A percentile compares a stretch with the other conserved stretches of the same genome.
Evolutionary conservation across 2,329 filamentous ascomycete species (phyloP).

Genomic region (Xylaria sp.): DNA sequence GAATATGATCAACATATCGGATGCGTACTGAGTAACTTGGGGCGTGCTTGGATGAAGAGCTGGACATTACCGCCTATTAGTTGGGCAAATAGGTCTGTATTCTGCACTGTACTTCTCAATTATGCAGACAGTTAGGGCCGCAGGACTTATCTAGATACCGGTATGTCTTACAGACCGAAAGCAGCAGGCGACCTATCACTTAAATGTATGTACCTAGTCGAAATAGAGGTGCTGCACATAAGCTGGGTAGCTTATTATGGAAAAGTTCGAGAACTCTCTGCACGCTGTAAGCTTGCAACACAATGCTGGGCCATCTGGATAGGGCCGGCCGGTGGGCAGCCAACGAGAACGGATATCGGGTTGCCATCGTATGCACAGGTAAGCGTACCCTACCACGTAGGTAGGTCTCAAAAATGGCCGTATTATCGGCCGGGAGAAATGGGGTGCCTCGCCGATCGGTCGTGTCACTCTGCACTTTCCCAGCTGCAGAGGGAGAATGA

Average conservation of each 20-base stretch:
- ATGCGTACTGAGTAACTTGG: too few species aligned
- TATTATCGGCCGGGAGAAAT: neutral
- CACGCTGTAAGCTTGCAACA: neutral
- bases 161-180: conserved; percentile 2
- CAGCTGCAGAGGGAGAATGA: neutral
- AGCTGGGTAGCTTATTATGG: conserved; percentile 3
- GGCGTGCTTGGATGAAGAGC: too few species aligned
- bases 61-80: neutral
- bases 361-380: conserved; percentile 8
- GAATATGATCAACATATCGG: neutral
- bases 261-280: conserved; percentile 5
- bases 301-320: neutral
- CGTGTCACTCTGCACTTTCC: conserved; percentile 6
- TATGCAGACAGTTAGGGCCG: neutral
- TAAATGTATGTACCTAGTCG: neutral
- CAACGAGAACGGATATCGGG: conserved; percentile 10
- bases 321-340: neutral
- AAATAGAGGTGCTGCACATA: neutral
- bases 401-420: conserved; percentile 15
- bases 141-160: neutral
- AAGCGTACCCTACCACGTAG: neutral
- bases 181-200: neutral
- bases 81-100: neutral
- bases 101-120: neutral
- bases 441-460: conserved; percentile 15